Conservation (phyloP, 2,329 filamentous ascomycete genomes). For the Penicillium sp. region DNA sequence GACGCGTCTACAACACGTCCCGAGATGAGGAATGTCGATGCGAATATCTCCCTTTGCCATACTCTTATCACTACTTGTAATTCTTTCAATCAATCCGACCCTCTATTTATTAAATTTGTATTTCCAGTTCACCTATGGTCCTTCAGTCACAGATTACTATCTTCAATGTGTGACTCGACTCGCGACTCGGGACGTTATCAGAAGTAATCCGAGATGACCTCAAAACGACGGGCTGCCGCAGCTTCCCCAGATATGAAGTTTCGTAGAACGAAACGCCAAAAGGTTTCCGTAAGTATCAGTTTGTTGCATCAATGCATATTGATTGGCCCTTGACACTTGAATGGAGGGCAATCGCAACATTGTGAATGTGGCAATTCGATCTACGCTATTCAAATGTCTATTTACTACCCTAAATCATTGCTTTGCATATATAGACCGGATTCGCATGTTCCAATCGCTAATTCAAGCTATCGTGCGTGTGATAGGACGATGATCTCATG, state of each 20-base stretch:
- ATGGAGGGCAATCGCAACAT: background rate
- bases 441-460: background rate
- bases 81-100: background rate
- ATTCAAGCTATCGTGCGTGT: background rate
- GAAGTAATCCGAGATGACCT: slow-evolving; percentile 29
- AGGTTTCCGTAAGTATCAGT: slow-evolving; percentile 54
- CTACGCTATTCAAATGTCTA: background rate
- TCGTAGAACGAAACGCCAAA: slow-evolving; percentile 56
- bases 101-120: background rate
- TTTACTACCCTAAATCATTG: background rate
- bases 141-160: background rate
- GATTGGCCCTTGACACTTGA: background rate
- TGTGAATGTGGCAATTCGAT: background rate
- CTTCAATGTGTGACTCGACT: background rate
- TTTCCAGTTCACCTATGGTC: background rate
- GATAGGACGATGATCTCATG: slow-evolving; percentile 19
- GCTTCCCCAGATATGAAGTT: slow-evolving; percentile 52
- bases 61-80: slow-evolving; percentile 3
- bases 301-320: background rate
- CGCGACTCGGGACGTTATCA: background rate
- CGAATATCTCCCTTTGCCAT: background rate
- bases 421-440: background rate
- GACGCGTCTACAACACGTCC: slow-evolving; percentile 4
- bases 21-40: background rate
- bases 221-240: slow-evolving; percentile 56